Evolutionary conservation across 1,139 yeast genomes (phyloP).

Genomic region (Fermentozyma sake): DNA sequence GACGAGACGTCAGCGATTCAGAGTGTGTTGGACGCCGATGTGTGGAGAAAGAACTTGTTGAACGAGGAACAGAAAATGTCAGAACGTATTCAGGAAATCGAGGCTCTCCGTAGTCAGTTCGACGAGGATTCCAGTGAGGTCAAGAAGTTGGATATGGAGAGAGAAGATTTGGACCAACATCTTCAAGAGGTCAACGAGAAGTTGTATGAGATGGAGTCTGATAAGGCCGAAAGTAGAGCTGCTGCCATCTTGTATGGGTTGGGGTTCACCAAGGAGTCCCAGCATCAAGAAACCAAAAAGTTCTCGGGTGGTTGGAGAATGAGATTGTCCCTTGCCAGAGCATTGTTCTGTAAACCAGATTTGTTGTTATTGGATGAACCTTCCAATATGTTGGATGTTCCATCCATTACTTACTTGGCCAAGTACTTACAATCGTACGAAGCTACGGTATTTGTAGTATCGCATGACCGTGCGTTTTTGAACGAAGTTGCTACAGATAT

Average conservation of each 20-base stretch:
- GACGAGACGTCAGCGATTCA: slow-evolving; percentile 88
- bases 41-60: slow-evolving; percentile 90
- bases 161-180: slow-evolving; percentile 77
- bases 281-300: slow-evolving; percentile 74
- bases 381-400: slow-evolving; percentile 99
- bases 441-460: slow-evolving; percentile 88
- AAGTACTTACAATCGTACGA: slow-evolving; percentile 85
- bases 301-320: slow-evolving; percentile 99
- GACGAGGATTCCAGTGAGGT: slow-evolving; percentile 82
- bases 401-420: slow-evolving; percentile 91
- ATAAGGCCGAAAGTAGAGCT: slow-evolving; percentile 96
- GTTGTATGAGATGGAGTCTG: slow-evolving; percentile 88
- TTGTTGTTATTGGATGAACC: slow-evolving; percentile 93
- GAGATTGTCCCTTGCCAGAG: slow-evolving; percentile 97
- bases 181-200: slow-evolving; percentile 77
- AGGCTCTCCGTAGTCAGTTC: slow-evolving; percentile 60
- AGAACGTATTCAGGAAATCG: slow-evolving; percentile 72
- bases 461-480: slow-evolving; percentile 95
- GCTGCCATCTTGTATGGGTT: slow-evolving; percentile 91
- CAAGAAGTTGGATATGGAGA: slow-evolving; percentile 80
- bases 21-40: slow-evolving; percentile 96
- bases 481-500: slow-evolving; percentile 98
- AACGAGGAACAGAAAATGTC: slow-evolving; percentile 72
- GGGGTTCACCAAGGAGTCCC: slow-evolving; percentile 89
- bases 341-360: slow-evolving; percentile 95